Evolutionary conservation across 2,329 filamentous ascomycete genomes (phyloP).

Genomic region (Gnomoniopsis sp.): DNA sequence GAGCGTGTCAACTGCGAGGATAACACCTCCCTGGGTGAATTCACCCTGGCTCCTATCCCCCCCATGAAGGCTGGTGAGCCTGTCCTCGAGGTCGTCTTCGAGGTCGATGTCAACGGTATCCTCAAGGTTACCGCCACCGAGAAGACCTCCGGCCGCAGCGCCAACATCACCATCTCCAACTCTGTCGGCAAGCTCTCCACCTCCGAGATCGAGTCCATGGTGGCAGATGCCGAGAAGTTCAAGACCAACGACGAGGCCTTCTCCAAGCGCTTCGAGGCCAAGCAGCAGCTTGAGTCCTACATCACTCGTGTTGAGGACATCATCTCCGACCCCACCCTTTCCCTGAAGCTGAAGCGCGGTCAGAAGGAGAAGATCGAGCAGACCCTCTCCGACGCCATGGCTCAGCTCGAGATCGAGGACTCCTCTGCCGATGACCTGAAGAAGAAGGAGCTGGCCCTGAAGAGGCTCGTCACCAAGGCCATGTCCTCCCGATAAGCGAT

Average conservation of each 20-base stretch:
- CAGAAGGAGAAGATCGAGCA: slow-evolving; percentile 99
- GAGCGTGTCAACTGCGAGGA: slow-evolving; percentile 98
- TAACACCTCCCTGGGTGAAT: slow-evolving; percentile 97
- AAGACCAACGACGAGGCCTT: slow-evolving; percentile 97
- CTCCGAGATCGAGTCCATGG: slow-evolving; percentile 96
- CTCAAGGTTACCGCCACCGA: slow-evolving; percentile 99
- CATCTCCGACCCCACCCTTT: slow-evolving; percentile 91
- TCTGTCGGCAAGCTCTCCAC: slow-evolving; percentile 97
- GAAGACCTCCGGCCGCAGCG: slow-evolving; percentile 95
- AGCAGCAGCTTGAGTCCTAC: slow-evolving; percentile 99
- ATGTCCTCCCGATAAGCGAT: slow-evolving; percentile 79
- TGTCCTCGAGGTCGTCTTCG: slow-evolving; percentile 96
- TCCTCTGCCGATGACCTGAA: slow-evolving; percentile 89
- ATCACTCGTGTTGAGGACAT: slow-evolving; percentile 99
- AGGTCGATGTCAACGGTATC: slow-evolving; percentile 99
- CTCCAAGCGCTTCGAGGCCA: slow-evolving; percentile 98
- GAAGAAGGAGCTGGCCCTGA: slow-evolving; percentile 99
- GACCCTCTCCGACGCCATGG: slow-evolving; percentile 95
- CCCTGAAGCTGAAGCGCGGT: slow-evolving; percentile 96
- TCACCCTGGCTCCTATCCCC: slow-evolving; percentile 86
- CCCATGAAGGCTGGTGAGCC: slow-evolving; percentile 92
- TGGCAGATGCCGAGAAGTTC: slow-evolving; percentile 96
- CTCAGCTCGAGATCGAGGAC: slow-evolving; percentile 92
- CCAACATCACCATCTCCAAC: slow-evolving; percentile 99
- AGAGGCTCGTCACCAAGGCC: slow-evolving; percentile 97